phyloP scores from a whole-genome alignment of 495 filamentous ascomycete genomes.

The Ramalina intermedia region DNA sequence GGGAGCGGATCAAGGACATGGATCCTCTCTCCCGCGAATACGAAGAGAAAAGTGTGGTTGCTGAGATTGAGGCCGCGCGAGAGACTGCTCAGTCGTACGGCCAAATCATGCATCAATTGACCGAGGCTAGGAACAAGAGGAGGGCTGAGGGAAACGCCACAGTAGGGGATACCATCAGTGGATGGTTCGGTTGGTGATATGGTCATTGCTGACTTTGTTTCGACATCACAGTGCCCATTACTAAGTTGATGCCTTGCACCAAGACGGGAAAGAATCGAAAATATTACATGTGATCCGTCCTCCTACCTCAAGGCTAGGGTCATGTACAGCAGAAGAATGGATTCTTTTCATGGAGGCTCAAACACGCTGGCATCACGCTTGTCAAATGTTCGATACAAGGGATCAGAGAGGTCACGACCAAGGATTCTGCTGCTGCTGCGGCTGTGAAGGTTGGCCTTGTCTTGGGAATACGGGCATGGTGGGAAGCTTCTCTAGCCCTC shows the following conservation, averaged over 20 bases:
- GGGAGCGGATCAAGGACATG: conserved; percentile 41
- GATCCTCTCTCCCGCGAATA: conserved; percentile 47
- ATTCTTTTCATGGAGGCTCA: too few species aligned
- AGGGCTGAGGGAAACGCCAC: conserved; percentile 44
- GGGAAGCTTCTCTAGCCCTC: conserved; percentile 66
- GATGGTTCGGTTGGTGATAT: conserved; percentile 30
- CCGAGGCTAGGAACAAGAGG: conserved; percentile 39
- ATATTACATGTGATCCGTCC: background rate
- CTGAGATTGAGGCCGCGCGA: conserved; percentile 42
- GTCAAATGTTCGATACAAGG: background rate
- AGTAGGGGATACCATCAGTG: conserved; percentile 32
- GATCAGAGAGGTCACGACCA: conserved; percentile 7
- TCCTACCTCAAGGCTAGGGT: too few species aligned
- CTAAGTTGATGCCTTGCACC: background rate
- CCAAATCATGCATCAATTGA: conserved; percentile 41
- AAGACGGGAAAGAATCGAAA: background rate
- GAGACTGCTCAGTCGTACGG: conserved; percentile 38
- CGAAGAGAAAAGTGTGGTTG: conserved; percentile 48
- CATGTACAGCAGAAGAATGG: too few species aligned
- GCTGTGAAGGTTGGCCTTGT: conserved; percentile 35
- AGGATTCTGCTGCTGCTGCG: conserved; percentile 8
- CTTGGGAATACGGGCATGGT: conserved; percentile 80
- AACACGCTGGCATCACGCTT: background rate
- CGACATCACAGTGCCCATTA: background rate
- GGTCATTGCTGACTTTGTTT: background rate